Percentiles rank a stretch among this genome's conserved stretches.
These are phyloP conservation scores for Claviceps citrina DNA, from an alignment of 2,329 filamentous ascomycete species.

Conservation along the genomic window DNA sequence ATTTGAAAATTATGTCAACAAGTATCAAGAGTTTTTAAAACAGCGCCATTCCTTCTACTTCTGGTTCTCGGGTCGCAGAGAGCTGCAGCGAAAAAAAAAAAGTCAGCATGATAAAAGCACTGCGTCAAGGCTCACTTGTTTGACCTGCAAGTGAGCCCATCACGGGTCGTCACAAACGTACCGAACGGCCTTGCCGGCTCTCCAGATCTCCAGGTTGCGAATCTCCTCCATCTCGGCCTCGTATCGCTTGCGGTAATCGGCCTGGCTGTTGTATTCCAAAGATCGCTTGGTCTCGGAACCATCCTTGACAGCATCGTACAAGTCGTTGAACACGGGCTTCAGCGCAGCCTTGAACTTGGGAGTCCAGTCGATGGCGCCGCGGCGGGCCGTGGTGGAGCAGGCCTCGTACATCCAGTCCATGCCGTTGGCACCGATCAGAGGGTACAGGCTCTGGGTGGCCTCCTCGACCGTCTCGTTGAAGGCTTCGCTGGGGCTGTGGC, in stretches of 20 bases:
- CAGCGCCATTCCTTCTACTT: conserved; percentile 34
- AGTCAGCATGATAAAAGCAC: no score
- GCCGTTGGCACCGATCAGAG: conserved; percentile 88
- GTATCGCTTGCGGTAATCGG: conserved; percentile 93
- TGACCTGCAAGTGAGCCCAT: no score
- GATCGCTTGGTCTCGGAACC: conserved; percentile 92
- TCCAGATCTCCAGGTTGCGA: conserved; percentile 96
- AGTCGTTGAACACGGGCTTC: conserved; percentile 96
- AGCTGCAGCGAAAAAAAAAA: conserved; percentile 26
- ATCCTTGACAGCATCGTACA: conserved; percentile 84
- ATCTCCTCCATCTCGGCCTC: conserved; percentile 99
- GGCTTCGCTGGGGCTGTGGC: conserved; percentile 92
- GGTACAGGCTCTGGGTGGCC: conserved; percentile 95
- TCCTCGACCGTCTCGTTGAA: conserved; percentile 99
- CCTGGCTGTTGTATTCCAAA: conserved; percentile 90
- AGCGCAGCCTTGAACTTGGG: conserved; percentile 93
- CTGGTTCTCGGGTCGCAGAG: conserved; percentile 76
- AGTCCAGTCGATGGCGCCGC: conserved; percentile 98
- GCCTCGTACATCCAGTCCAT: conserved; percentile 99
- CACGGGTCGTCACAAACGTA: no score
- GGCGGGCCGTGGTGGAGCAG: conserved; percentile 95
- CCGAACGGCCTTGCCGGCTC: conserved; percentile 93
- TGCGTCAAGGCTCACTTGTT: no score
- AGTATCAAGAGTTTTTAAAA: neutral
- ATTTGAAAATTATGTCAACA: neutral